These are phyloP conservation scores for Euphorbia peplus DNA, from an alignment of 345 rosid species.

Conservation along the genomic window DNA sequence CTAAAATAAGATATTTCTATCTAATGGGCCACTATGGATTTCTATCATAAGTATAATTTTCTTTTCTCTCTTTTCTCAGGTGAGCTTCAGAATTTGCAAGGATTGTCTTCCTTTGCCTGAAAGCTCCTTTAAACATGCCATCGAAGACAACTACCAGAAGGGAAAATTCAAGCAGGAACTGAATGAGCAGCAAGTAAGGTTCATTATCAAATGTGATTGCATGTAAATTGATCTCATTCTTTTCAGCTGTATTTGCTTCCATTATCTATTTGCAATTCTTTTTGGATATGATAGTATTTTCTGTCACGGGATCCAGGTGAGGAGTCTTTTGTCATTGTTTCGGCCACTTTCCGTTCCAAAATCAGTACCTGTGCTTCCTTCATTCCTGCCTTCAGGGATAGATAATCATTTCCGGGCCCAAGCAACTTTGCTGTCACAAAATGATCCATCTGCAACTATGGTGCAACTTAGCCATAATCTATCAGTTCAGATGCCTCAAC, in stretches of 20 bases:
- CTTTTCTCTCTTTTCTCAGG: slow-evolving; percentile 30
- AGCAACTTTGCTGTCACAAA: slow-evolving; percentile 18
- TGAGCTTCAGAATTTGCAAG: slow-evolving; percentile 40
- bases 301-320: slow-evolving; percentile 39
- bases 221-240: no score
- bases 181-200: slow-evolving; percentile 39
- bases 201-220: neutral
- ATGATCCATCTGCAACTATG: slow-evolving; percentile 5
- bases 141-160: slow-evolving; percentile 36
- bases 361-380: slow-evolving; percentile 22
- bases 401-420: slow-evolving; percentile 22
- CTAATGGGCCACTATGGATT: neutral
- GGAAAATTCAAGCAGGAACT: slow-evolving; percentile 51
- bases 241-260: neutral
- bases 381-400: slow-evolving; percentile 20
- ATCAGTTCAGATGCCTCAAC: slow-evolving; percentile 13
- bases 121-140: slow-evolving; percentile 36
- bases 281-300: neutral
- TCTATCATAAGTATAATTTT: neutral
- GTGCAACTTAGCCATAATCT: slow-evolving; percentile 12
- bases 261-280: slow-evolving; percentile 1
- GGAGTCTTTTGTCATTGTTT: slow-evolving; percentile 36
- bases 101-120: slow-evolving; percentile 53
- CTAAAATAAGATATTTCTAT: no score
- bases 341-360: slow-evolving; percentile 34